Evolutionary conservation across 1,139 yeast species (phyloP).

Genomic region (Zhuliangozyma parablackwelliae): DNA sequence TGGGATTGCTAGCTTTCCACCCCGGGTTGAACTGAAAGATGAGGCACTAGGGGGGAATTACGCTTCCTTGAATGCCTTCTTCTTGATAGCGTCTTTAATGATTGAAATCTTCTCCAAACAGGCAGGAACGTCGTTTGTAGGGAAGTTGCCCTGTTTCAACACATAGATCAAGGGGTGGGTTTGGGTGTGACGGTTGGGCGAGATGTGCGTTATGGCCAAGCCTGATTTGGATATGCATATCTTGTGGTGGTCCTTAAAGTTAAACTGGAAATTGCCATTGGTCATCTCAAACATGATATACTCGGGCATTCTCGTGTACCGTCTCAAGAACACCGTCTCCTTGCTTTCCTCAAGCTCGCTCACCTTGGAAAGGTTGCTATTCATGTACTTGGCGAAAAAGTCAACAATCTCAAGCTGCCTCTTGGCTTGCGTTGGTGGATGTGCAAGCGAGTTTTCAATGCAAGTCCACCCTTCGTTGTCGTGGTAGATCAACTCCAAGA

Average conservation of each 20-base stretch:
- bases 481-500: constrained; percentile 59
- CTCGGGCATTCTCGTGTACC: constrained; percentile 73
- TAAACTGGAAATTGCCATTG: constrained; percentile 89
- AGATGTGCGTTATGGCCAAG: constrained; percentile 71
- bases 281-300: constrained; percentile 92
- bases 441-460: constrained; percentile 52
- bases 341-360: constrained; percentile 55
- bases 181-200: constrained; percentile 70
- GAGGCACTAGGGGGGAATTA: background rate
- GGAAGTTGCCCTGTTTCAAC: constrained; percentile 60
- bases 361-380: constrained; percentile 71
- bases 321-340: constrained; percentile 70
- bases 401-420: constrained; percentile 80
- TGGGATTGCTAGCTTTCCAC: too few species aligned
- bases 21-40: too few species aligned
- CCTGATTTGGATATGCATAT: constrained; percentile 76
- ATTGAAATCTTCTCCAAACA: constrained; percentile 40
- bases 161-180: constrained; percentile 63
- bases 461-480: constrained; percentile 70
- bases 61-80: constrained; percentile 34
- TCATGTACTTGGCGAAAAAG: constrained; percentile 81
- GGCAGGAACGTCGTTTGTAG: constrained; percentile 48
- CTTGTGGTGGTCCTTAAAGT: constrained; percentile 92
- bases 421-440: constrained; percentile 57
- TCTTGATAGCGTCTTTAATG: constrained; percentile 40